Conservation (phyloP, 306 rosid species). For the Vicia villosa region DNA sequence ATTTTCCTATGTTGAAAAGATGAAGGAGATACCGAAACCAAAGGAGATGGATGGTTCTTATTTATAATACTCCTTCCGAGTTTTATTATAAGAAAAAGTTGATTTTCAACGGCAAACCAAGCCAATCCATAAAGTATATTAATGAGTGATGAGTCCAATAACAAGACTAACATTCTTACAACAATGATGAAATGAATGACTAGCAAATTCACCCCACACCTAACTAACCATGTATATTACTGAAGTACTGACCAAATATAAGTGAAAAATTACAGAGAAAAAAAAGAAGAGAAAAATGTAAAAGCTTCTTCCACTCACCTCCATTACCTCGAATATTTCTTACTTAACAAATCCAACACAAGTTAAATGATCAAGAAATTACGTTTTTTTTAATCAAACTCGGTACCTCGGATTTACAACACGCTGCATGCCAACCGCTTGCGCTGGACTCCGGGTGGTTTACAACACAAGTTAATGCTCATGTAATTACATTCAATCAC, state of each 20-base stretch:
- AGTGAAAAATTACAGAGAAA: neutral
- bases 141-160: constrained; percentile 33
- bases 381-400: neutral
- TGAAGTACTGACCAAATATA: constrained; percentile 19
- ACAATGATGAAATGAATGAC: constrained; percentile 44
- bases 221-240: constrained; percentile 46
- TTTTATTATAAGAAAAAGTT: too few relatives aligned
- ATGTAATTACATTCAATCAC: constrained; percentile 32
- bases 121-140: constrained; percentile 47
- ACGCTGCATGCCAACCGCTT: neutral
- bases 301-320: constrained; percentile 44
- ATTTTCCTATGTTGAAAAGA: too few relatives aligned
- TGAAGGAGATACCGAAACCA: too few relatives aligned
- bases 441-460: neutral
- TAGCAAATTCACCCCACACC: constrained; percentile 50
- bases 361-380: constrained; percentile 37
- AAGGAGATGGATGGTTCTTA: too few relatives aligned
- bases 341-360: constrained; percentile 31
- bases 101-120: constrained; percentile 41
- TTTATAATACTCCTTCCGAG: too few relatives aligned
- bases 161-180: constrained; percentile 41
- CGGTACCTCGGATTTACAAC: neutral
- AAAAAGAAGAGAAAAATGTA: constrained; percentile 1
- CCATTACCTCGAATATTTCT: constrained; percentile 30
- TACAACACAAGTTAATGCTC: constrained; percentile 36